Evolutionary conservation across 768 basidiomycete species (phyloP).

Genomic region (Phanerodontia chrysosporium): DNA sequence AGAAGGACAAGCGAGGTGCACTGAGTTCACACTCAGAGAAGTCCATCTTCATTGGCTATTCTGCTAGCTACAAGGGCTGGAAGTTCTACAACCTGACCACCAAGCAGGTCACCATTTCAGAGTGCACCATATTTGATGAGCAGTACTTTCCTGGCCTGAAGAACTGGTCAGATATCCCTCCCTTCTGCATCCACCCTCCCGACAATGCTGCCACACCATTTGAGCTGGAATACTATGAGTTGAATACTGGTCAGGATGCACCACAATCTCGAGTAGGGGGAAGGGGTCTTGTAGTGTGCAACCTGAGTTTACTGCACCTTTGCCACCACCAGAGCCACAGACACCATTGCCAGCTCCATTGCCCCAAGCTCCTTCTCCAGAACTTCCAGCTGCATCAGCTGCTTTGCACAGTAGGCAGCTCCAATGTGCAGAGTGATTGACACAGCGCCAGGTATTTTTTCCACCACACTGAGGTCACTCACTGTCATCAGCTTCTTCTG

Average conservation of each 20-base stretch:
- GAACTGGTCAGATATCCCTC: too few relatives aligned
- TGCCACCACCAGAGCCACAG: neutral
- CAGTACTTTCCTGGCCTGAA: too few relatives aligned
- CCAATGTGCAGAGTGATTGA: too few relatives aligned
- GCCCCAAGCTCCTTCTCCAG: neutral
- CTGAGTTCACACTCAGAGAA: constrained; percentile 9
- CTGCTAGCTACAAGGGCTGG: neutral
- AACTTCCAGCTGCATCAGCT: too few relatives aligned
- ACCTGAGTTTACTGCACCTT: neutral
- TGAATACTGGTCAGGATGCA: neutral
- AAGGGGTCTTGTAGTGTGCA: neutral
- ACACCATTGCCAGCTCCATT: neutral
- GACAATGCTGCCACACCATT: neutral
- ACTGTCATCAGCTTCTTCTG: neutral
- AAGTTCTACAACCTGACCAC: neutral
- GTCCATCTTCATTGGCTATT: constrained; percentile 22
- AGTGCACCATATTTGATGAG: too few relatives aligned
- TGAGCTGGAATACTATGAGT: neutral
- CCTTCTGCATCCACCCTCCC: neutral
- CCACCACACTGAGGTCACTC: neutral
- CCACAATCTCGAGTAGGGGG: neutral
- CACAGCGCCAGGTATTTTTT: too few relatives aligned
- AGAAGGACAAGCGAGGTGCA: constrained; percentile 14
- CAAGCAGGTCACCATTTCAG: too few relatives aligned
- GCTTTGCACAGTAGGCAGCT: too few relatives aligned